phyloP scores from a whole-genome alignment of 345 rosid species.

The Corchorus capsularis region DNA sequence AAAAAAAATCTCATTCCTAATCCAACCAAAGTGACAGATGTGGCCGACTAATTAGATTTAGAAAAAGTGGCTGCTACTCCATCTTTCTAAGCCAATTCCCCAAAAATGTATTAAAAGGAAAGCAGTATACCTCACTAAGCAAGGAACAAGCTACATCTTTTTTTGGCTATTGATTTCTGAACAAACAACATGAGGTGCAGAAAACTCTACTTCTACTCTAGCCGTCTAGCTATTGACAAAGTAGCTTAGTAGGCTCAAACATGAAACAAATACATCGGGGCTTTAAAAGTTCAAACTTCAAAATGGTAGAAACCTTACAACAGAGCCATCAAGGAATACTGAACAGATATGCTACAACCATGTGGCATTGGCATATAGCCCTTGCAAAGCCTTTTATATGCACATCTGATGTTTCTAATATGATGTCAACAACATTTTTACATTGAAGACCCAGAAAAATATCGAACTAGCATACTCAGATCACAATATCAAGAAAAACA shows the following conservation, averaged over 20 bases:
- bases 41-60: background rate
- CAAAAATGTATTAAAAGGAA: background rate
- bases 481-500: slow-evolving; percentile 1
- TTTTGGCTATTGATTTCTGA: background rate
- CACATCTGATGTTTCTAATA: too few relatives aligned
- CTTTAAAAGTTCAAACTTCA: too few relatives aligned
- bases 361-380: too few relatives aligned
- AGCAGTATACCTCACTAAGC: background rate
- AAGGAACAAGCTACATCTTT: background rate
- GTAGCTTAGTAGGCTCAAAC: too few relatives aligned
- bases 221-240: background rate
- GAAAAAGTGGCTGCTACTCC: background rate
- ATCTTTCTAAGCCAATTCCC: background rate
- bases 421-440: too few relatives aligned
- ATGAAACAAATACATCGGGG: too few relatives aligned
- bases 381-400: too few relatives aligned
- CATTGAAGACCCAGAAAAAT: too few relatives aligned
- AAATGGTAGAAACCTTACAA: too few relatives aligned
- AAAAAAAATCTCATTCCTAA: background rate
- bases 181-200: background rate
- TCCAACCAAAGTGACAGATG: background rate
- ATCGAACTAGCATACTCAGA: too few relatives aligned
- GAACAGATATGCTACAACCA: too few relatives aligned
- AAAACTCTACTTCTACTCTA: background rate
- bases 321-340: too few relatives aligned